Conservation (phyloP, 768 basidiomycete species). For the Punctularia strigosozonata region DNA sequence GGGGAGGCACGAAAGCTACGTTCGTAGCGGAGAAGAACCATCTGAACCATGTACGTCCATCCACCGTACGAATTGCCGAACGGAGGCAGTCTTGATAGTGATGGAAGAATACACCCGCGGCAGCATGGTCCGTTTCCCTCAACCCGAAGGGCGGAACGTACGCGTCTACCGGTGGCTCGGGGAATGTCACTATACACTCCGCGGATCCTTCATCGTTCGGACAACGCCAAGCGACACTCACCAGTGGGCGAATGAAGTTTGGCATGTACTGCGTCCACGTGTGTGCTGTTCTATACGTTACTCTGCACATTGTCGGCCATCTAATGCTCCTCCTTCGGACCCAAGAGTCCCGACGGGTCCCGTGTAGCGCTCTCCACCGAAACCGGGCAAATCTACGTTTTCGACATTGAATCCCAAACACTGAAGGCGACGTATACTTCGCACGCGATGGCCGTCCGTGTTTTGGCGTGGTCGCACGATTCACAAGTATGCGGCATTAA, state of each 20-base stretch:
- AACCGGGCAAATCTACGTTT: conserved; percentile 78
- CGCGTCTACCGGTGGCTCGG: conserved; percentile 60
- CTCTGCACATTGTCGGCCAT: not conserved
- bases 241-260: conserved; percentile 64
- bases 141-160: conserved; percentile 66
- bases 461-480: conserved; percentile 83
- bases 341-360: conserved; percentile 79
- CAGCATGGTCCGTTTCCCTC: conserved; percentile 80
- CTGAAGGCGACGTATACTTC: conserved; percentile 67
- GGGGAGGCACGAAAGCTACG: conserved; percentile 66
- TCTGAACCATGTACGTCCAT: conserved; percentile 56
- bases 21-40: conserved; percentile 36
- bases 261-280: conserved; percentile 69
- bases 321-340: not conserved
- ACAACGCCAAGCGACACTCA: conserved; percentile 39
- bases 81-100: not conserved
- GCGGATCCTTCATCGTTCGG: conserved; percentile 58
- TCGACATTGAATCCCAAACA: conserved; percentile 62
- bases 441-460: conserved; percentile 84
- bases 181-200: conserved; percentile 66
- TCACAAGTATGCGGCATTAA: conserved; percentile 74
- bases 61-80: conserved; percentile 2
- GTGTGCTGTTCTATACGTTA: conserved; percentile 18
- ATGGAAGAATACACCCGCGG: not conserved
- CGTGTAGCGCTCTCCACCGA: conserved; percentile 76